Base-by-base conservation (phyloP, 163 green algal genomes). In the Coccomyxa subellipsoidea region DNA sequence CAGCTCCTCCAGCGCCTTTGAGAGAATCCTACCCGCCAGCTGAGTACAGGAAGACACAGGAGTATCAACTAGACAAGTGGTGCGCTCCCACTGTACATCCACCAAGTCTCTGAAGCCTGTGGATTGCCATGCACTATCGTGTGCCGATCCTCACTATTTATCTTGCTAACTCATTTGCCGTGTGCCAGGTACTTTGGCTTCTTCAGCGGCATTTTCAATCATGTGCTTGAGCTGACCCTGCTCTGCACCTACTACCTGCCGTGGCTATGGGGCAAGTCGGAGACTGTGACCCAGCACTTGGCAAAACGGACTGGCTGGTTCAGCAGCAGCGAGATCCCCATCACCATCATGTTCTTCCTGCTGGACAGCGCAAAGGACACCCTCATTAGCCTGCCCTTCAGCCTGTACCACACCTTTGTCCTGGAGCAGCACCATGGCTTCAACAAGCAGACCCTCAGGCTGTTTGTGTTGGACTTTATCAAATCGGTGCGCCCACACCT, bases 371-470 rank as follows among this genome's bases (percentile, higher is more conserved):
- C 80, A 40, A 82, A 88, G 35, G 69, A 80, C 29, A 54, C 83
- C 70, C 32, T 93, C 8, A 82, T 93, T 75, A 81, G 83, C 27
- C 38, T 98, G 75, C 95, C 95, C 0, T 98, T 91, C 91, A 89
- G 78, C 15, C 40, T 91, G 8, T 98, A 94, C 37, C 36, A 25
- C 9, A 98, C 93, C 0, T 98, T 98, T 87, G 91, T 96, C 25
- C 82, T 98, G 8, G 95, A 98, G 81, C 69, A 93, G 54, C 82
- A 72, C 12, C 95, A 98, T 77, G 95, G 95, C 53, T 98, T 98
- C 91, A 98, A 98, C 92, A 97, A 95, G 85, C 94, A 96, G 83
- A 96, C 90, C 1, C 38, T 83, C 23, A 34, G 76, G 7, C 86
- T 96, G 2, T 98, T 95, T 79, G 31, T 95, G 7, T 83, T 80